These are phyloP conservation scores for Beta macrorhiza DNA, from an alignment of 179 eudicot genomes.

Conservation along the genomic window DNA sequence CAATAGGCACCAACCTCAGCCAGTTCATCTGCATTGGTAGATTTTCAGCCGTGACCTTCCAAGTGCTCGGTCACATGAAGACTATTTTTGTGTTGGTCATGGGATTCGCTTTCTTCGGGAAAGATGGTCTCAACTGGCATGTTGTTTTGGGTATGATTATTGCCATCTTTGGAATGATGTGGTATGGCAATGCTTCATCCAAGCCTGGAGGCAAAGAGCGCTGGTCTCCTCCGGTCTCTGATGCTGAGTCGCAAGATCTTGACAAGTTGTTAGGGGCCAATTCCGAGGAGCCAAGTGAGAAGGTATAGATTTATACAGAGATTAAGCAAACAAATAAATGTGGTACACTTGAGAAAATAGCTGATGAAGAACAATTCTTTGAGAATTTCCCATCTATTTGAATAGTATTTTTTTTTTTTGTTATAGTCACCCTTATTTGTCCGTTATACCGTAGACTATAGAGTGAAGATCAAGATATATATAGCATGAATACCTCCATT, in stretches of 20 bases:
- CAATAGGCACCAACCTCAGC: slow-evolving; percentile 70
- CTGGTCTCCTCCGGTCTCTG: slow-evolving; percentile 29
- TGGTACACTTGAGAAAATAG: slow-evolving; percentile 3
- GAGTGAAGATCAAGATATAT: slow-evolving; percentile 28
- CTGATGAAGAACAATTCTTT: slow-evolving; percentile 3
- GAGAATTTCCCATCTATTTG: slow-evolving; percentile 14
- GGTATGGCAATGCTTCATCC: slow-evolving; percentile 68
- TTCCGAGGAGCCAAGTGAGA: slow-evolving; percentile 33
- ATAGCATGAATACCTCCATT: slow-evolving; percentile 18
- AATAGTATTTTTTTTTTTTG: neutral
- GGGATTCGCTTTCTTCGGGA: slow-evolving; percentile 64
- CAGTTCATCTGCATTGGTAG: slow-evolving; percentile 79
- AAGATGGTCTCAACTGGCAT: slow-evolving; percentile 59
- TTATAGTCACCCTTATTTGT: slow-evolving; percentile 8
- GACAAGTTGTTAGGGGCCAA: slow-evolving; percentile 32
- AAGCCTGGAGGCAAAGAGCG: slow-evolving; percentile 63
- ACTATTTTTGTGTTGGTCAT: slow-evolving; percentile 55
- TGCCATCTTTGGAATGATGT: slow-evolving; percentile 59
- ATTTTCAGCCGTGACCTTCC: slow-evolving; percentile 75
- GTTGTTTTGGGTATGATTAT: slow-evolving; percentile 58
- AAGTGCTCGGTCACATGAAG: slow-evolving; percentile 77
- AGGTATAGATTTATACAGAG: slow-evolving; percentile 33
- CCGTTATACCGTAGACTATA: slow-evolving; percentile 20
- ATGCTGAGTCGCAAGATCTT: slow-evolving; percentile 34
- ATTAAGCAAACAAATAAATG: neutral